A percentile compares a stretch with the other conserved stretches of the same genome.
phyloP scores from a whole-genome alignment of 805 yeast genomes.

The Naumovozyma baii region DNA sequence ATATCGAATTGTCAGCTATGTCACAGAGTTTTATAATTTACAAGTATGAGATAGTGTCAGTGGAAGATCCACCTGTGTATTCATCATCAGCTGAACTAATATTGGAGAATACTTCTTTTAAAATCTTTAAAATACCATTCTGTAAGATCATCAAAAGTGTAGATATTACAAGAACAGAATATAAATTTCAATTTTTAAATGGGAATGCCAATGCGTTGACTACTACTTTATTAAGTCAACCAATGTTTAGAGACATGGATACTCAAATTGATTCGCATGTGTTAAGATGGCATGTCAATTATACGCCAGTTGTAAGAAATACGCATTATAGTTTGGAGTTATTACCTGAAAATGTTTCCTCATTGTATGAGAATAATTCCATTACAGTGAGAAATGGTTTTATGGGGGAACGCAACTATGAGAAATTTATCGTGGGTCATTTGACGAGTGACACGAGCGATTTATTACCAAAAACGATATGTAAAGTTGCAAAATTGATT shows the following conservation, averaged over 20 bases:
- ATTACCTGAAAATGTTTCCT: conserved; percentile 3
- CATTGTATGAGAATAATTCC: conserved; percentile 2
- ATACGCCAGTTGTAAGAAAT: conserved; percentile 2
- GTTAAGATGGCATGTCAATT: conserved; percentile 10
- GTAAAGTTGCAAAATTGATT: conserved; percentile 7
- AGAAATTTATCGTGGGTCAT: conserved; percentile 5
- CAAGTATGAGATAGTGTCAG: conserved; percentile 4
- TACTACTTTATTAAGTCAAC: conserved; percentile 4
- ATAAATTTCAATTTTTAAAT: conserved; percentile 3
- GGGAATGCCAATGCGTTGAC: not conserved
- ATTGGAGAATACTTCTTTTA: conserved; percentile 1
- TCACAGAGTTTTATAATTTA: conserved; percentile 6
- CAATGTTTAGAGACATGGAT: conserved; percentile 7
- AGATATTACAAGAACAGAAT: conserved; percentile 1
- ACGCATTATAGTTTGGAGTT: conserved; percentile 9
- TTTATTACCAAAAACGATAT: conserved; percentile 4
- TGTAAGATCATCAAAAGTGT: conserved; percentile 7
- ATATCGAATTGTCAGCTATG: conserved; percentile 1
- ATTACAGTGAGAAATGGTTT: not conserved
- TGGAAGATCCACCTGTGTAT: conserved; percentile 9
- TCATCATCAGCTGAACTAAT: conserved; percentile 6
- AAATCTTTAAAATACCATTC: conserved; percentile 8
- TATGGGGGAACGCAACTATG: conserved; percentile 1
- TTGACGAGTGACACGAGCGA: conserved; percentile 7
- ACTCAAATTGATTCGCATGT: conserved; percentile 4